These are phyloP conservation scores for Dioscorea dumetorum DNA, from an alignment of 106 monocot species.

Conservation along the genomic window DNA sequence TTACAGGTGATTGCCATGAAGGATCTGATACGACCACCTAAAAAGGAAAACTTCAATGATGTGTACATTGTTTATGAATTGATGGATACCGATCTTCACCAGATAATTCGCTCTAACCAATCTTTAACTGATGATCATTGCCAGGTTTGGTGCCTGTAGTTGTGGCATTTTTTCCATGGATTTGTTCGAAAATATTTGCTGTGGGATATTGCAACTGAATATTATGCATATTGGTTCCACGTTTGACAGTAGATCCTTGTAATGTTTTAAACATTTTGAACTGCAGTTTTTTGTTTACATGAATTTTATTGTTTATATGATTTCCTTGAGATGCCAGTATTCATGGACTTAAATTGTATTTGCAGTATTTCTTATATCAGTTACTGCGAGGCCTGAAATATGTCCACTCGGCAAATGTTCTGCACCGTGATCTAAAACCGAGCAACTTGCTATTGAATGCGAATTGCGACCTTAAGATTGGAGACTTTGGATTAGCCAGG, in stretches of 20 bases:
- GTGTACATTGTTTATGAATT: conserved; percentile 67
- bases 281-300: neutral
- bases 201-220: too few species aligned
- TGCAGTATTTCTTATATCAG: conserved; percentile 77
- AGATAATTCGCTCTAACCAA: conserved; percentile 62
- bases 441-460: conserved; percentile 70
- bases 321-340: neutral
- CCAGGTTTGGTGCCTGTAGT: conserved; percentile 26
- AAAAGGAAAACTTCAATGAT: conserved; percentile 60
- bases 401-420: conserved; percentile 66
- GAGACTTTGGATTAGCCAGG: conserved; percentile 70
- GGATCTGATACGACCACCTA: conserved; percentile 69
- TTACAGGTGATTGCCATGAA: conserved; percentile 57
- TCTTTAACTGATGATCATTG: conserved; percentile 65
- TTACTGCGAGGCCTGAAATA: conserved; percentile 64
- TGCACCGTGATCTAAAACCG: conserved; percentile 78
- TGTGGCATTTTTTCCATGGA: too few species aligned
- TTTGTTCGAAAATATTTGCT: too few species aligned
- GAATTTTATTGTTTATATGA: neutral
- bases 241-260: too few species aligned
- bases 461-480: conserved; percentile 76
- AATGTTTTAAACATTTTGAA: too few species aligned
- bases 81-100: conserved; percentile 86
- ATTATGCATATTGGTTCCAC: too few species aligned
- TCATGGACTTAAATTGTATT: neutral